Conservation (phyloP, 2,329 filamentous ascomycete genomes). For the Colletotrichum agaves region DNA sequence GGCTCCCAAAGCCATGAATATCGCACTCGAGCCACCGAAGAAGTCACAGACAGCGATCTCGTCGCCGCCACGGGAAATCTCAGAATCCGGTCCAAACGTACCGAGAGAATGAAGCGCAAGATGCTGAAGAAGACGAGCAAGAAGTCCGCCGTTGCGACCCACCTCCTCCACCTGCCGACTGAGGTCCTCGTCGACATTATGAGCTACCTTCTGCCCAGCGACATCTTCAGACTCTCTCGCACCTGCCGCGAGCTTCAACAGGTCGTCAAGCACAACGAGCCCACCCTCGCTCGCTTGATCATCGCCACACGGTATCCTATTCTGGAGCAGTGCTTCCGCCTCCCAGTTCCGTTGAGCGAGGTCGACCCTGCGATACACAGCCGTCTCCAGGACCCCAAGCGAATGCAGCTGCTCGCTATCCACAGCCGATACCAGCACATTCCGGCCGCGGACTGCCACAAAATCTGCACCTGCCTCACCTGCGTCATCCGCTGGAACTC, state of each 20-base stretch:
- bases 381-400: conserved; percentile 52
- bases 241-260: conserved; percentile 53
- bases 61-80: conserved; percentile 23
- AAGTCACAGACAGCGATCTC: conserved; percentile 28
- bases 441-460: conserved; percentile 53
- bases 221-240: conserved; percentile 58
- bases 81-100: conserved; percentile 35
- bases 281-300: conserved; percentile 55
- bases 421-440: conserved; percentile 66
- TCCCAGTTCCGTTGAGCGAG: conserved; percentile 57
- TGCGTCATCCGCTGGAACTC: conserved; percentile 68
- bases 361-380: conserved; percentile 50
- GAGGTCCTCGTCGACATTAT: conserved; percentile 63
- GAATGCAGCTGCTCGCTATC: conserved; percentile 56
- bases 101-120: conserved; percentile 31
- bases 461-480: conserved; percentile 67
- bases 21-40: conserved; percentile 4
- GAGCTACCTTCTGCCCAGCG: conserved; percentile 58
- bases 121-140: conserved; percentile 28
- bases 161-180: conserved; percentile 60
- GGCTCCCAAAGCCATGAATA: background rate
- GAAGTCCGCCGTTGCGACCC: conserved; percentile 34
- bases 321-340: conserved; percentile 61
- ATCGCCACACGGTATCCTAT: conserved; percentile 59
- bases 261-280: conserved; percentile 58